Evolutionary conservation across 225 moss, liverwort and hornwort species (phyloP).

Genomic region (Pleurozium schreberi): DNA sequence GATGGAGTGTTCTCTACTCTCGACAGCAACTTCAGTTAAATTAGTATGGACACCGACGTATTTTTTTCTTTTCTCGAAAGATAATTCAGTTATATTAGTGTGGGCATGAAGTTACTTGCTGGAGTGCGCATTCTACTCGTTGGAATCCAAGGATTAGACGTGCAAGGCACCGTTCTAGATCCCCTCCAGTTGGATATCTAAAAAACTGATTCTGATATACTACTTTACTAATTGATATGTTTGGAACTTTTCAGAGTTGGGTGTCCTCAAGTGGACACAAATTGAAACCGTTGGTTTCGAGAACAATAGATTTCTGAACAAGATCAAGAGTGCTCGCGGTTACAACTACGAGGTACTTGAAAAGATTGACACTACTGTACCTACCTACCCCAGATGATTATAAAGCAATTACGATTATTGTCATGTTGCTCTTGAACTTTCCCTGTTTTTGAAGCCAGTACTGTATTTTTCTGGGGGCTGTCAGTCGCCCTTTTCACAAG

Average conservation of each 20-base stretch:
- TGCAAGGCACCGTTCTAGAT: not conserved
- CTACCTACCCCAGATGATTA: not conserved
- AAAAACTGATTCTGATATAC: not conserved
- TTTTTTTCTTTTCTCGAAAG: not conserved
- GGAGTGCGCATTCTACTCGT: not conserved
- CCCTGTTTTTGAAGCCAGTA: not conserved
- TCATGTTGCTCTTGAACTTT: not conserved
- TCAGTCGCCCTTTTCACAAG: not conserved
- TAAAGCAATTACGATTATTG: not conserved
- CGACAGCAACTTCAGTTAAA: no score
- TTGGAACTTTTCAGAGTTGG: constrained; percentile 18
- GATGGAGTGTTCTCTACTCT: not conserved
- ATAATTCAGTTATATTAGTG: not conserved
- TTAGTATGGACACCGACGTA: not conserved
- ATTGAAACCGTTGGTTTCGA: constrained; percentile 39
- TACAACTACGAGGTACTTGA: constrained; percentile 44
- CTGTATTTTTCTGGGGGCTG: not conserved
- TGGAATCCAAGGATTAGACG: not conserved
- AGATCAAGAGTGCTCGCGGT: constrained; percentile 38
- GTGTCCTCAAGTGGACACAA: constrained; percentile 57
- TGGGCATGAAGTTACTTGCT: not conserved
- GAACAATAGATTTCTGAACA: constrained; percentile 26
- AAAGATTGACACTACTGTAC: not conserved
- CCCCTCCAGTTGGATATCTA: not conserved
- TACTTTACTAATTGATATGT: not conserved